Conservation (phyloP, 768 basidiomycete genomes). For the Exidia glandulosa region DNA sequence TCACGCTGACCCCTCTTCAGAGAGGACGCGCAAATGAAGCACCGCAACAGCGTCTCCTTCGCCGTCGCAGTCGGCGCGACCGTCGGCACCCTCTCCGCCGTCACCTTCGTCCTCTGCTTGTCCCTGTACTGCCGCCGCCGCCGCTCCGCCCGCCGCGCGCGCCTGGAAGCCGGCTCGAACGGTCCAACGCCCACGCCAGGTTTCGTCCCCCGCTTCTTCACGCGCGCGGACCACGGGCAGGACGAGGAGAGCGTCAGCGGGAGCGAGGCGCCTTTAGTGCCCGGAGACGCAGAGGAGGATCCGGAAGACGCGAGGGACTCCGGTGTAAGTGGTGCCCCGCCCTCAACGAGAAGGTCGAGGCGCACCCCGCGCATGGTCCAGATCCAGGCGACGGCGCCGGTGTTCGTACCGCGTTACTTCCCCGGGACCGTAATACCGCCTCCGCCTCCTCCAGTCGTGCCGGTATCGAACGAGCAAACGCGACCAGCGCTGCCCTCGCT, state of each 20-base stretch:
- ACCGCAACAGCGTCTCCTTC: constrained; percentile 32
- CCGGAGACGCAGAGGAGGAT: neutral
- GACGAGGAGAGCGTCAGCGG: neutral
- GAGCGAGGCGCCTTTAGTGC: neutral
- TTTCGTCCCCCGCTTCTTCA: neutral
- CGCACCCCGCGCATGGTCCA: no score
- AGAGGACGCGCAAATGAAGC: constrained; percentile 6
- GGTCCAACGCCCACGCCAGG: constrained; percentile 2
- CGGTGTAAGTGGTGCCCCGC: no score
- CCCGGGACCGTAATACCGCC: no score
- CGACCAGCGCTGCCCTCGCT: no score
- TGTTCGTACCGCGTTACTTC: no score
- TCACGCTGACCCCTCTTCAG: constrained; percentile 6
- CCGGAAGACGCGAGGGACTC: no score
- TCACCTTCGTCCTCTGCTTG: constrained; percentile 37
- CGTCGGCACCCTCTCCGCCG: constrained; percentile 37
- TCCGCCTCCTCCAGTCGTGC: no score
- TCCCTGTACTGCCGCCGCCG: constrained; percentile 40
- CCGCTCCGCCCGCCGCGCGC: constrained; percentile 25
- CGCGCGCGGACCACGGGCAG: neutral
- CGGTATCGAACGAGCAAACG: no score
- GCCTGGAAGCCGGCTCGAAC: constrained; percentile 29
- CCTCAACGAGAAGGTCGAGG: no score
- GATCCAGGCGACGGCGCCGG: no score
- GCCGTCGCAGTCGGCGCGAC: constrained; percentile 42